These are phyloP conservation scores for Chimonanthus salicifolius DNA, from an alignment of 164 flowering plant genomes.

Conservation along the genomic window DNA sequence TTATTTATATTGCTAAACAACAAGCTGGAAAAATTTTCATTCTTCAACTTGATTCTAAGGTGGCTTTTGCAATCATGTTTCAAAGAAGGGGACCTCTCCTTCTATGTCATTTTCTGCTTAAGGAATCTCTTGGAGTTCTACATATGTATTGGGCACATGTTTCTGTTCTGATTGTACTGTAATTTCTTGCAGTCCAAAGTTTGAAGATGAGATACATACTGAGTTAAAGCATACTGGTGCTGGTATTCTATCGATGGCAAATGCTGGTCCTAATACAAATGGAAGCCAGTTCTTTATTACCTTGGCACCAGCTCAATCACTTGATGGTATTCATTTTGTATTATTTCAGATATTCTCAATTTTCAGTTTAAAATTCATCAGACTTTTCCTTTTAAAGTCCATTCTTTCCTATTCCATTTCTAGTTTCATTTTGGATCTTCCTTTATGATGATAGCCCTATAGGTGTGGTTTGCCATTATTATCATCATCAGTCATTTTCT, in stretches of 20 bases:
- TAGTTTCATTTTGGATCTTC: too few relatives aligned
- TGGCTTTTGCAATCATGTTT: not conserved
- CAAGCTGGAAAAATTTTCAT: not conserved
- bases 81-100: not conserved
- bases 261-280: constrained; percentile 96
- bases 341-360: not conserved
- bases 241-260: constrained; percentile 96
- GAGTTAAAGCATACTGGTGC: constrained; percentile 98
- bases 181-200: constrained; percentile 45
- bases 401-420: too few relatives aligned
- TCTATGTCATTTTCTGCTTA: not conserved
- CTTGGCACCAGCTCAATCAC: constrained; percentile 71
- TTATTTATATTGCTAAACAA: too few relatives aligned
- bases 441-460: too few relatives aligned
- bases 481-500: too few relatives aligned
- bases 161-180: not conserved
- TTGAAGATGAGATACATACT: constrained; percentile 85
- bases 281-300: constrained; percentile 97
- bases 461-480: too few relatives aligned
- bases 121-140: not conserved
- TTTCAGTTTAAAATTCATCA: not conserved
- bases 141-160: not conserved
- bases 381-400: not conserved
- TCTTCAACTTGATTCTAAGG: not conserved
- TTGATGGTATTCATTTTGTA: constrained; percentile 53